Percentiles rank a stretch among this genome's conserved stretches.
These are phyloP conservation scores for Talaromyces liani DNA, from an alignment of 495 filamentous ascomycete genomes.

Conservation along the genomic window DNA sequence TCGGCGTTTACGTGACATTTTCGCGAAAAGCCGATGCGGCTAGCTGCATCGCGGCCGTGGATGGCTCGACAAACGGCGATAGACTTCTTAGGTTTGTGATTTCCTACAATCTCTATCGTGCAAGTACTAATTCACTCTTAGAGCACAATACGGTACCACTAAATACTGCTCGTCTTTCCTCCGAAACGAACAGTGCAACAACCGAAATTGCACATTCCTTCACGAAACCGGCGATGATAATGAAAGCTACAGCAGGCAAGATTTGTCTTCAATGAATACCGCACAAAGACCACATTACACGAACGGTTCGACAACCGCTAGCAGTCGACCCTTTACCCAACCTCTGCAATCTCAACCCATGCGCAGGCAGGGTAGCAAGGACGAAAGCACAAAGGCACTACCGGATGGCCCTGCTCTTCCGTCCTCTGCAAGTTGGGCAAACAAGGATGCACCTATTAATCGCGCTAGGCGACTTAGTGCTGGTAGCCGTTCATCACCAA, in stretches of 20 bases:
- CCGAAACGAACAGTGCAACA: slow-evolving; percentile 84
- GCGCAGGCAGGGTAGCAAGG: slow-evolving; percentile 66
- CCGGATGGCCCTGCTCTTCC: slow-evolving; percentile 81
- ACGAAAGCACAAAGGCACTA: slow-evolving; percentile 54
- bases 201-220: slow-evolving; percentile 93
- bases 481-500: slow-evolving; percentile 71
- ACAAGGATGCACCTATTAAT: slow-evolving; percentile 59
- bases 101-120: not conserved
- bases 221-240: slow-evolving; percentile 96
- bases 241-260: slow-evolving; percentile 91
- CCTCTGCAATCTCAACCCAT: slow-evolving; percentile 59
- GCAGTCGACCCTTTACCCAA: slow-evolving; percentile 23
- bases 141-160: slow-evolving; percentile 94
- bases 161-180: slow-evolving; percentile 99
- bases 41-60: slow-evolving; percentile 82
- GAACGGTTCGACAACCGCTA: slow-evolving; percentile 19
- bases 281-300: slow-evolving; percentile 56
- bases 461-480: slow-evolving; percentile 67
- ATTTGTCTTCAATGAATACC: slow-evolving; percentile 92
- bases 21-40: slow-evolving; percentile 79
- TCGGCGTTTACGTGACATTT: slow-evolving; percentile 97
- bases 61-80: slow-evolving; percentile 87
- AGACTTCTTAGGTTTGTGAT: slow-evolving; percentile 56
- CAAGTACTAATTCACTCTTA: slow-evolving; percentile 26
- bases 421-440: slow-evolving; percentile 88